Conservation (phyloP, 768 basidiomycete species). For the Lepiota venenata region DNA sequence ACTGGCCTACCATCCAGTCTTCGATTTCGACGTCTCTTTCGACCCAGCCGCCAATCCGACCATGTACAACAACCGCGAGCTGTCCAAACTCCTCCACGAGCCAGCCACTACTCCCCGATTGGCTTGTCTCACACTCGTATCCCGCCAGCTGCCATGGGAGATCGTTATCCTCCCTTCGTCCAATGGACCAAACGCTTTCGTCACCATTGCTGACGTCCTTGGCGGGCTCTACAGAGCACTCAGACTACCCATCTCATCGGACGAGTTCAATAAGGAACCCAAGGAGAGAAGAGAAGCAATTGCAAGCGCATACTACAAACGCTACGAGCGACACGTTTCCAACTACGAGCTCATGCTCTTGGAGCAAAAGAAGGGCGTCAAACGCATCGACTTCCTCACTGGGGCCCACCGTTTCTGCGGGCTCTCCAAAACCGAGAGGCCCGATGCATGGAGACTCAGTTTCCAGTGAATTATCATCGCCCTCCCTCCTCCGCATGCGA, state of each 20-base stretch:
- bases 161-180: neutral
- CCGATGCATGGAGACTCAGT: neutral
- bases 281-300: neutral
- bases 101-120: neutral
- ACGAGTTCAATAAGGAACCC: neutral
- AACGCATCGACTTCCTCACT: constrained; percentile 1
- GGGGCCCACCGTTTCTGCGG: neutral
- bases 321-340: neutral
- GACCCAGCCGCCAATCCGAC: neutral
- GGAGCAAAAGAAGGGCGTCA: neutral
- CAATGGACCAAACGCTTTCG: neutral
- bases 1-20: neutral
- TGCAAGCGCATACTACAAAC: neutral
- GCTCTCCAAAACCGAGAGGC: neutral
- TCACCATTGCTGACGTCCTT: neutral
- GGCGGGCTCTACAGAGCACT: constrained; percentile 1
- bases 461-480: neutral
- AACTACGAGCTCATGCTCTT: neutral
- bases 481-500: neutral
- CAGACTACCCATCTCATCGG: neutral
- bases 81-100: neutral
- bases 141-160: constrained; percentile 5
- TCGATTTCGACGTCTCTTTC: neutral
- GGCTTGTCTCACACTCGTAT: neutral
- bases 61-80: neutral